Evolutionary conservation across 2,329 filamentous ascomycete genomes (phyloP).

Genomic region (Exophiala viscosa): DNA sequence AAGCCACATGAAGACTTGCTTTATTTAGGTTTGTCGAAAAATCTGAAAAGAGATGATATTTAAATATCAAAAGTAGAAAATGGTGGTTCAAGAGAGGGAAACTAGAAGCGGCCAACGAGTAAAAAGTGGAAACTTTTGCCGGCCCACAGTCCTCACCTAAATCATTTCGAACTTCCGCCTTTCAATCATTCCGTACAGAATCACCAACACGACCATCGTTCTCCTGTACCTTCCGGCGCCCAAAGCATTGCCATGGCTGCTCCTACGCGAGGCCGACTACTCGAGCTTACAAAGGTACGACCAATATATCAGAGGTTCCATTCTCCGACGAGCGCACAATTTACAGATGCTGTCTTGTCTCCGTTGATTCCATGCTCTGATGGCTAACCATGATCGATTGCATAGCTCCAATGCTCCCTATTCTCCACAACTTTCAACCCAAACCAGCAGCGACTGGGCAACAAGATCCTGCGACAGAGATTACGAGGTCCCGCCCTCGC

Average conservation of each 20-base stretch:
- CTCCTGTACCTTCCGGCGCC: background rate
- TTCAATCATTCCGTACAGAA: background rate
- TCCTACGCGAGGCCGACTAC: slow-evolving; percentile 21
- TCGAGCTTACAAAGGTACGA: slow-evolving; percentile 27
- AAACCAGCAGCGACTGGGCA: slow-evolving; percentile 73
- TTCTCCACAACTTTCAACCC: slow-evolving; percentile 93
- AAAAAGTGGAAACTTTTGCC: slow-evolving; percentile 8
- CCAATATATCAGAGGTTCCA: background rate
- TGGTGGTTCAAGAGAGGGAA: background rate
- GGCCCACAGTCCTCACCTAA: slow-evolving; percentile 2
- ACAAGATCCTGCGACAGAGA: slow-evolving; percentile 86
- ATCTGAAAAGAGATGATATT: background rate
- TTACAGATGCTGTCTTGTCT: background rate
- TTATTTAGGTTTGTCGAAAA: background rate
- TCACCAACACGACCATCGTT: slow-evolving; percentile 2
- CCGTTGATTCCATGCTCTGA: slow-evolving; percentile 18
- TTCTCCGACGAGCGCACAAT: background rate
- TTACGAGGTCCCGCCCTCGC: slow-evolving; percentile 77
- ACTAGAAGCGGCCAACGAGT: background rate
- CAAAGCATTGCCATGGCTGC: slow-evolving; percentile 21
- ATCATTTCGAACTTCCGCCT: background rate
- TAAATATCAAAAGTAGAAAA: background rate
- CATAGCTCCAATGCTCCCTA: slow-evolving; percentile 80
- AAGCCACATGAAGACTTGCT: background rate
- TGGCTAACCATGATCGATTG: slow-evolving; percentile 12